Base-by-base conservation (phyloP, 2,329 filamentous ascomycete species). In the Trichoderma asperellum region DNA sequence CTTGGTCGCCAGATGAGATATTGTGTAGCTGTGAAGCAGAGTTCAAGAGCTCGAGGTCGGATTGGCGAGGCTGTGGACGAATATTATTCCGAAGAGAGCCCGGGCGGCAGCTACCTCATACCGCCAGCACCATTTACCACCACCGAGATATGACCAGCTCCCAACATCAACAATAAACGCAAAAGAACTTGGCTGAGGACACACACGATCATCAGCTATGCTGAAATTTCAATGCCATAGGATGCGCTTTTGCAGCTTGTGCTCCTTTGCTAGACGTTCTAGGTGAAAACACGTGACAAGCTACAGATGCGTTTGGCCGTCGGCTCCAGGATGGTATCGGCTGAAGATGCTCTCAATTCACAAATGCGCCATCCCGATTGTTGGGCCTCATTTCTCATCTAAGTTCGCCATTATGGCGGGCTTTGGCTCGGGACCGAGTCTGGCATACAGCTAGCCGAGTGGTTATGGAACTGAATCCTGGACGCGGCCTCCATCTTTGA, bases 261-360 rank as follows among this genome's bases (percentile, higher is more conserved):
- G 35, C 53, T 64, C 43, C 43, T 69, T 29, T 47, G n/a, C 24
- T 53, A 35, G 27, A 14, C 27, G 52, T 35, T 59, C 53, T 43
- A 53, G 32, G 35, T 14, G 47, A 43, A 60, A 35, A 21, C 68
- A 70, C 68, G 63, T 70, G 68, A 70, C 35, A n/a, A 56, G 35
- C 34, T 29, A 21, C 27, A 43, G 52, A 70, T 70, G 68, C 68
- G 58, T 34, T 21, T 57, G 56, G 43, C 68, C 62, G 62, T 58
- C 47, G 27, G 35, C 21, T 43, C 29, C 37, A 55, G 32, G 29
- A 68, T 49, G 27, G 32, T 16, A 10, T 24, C 52, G 27, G 24
- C 35, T 63, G 29, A 27, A 61, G 35, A 62, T 61, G 35, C 21
- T 56, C 21, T 56, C 34, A 24, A 5, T 47, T 8, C 35, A 27